Evolutionary conservation across 2,329 filamentous ascomycete genomes (phyloP).

Genomic region (Aspergillus unguis): DNA sequence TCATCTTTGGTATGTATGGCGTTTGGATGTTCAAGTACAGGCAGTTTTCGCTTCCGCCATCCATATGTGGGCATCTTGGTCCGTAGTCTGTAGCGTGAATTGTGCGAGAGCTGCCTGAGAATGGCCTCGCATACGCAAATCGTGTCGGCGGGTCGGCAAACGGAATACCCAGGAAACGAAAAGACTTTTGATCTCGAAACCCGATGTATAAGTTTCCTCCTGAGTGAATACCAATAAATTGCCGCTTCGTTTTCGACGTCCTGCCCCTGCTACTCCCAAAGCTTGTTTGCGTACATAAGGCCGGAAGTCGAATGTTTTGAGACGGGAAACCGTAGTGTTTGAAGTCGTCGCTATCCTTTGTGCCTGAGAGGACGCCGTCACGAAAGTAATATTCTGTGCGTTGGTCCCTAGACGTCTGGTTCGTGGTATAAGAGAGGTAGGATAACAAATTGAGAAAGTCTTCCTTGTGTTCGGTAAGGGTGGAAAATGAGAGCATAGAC

Average conservation of each 20-base stretch:
- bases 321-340: slow-evolving; percentile 30
- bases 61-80: slow-evolving; percentile 43
- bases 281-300: slow-evolving; percentile 52
- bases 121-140: slow-evolving; percentile 47
- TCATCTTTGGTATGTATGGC: slow-evolving; percentile 42
- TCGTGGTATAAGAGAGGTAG: slow-evolving; percentile 43
- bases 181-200: slow-evolving; percentile 53
- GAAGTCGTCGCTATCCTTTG: slow-evolving; percentile 27
- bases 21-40: slow-evolving; percentile 51
- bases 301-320: slow-evolving; percentile 38
- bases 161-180: slow-evolving; percentile 47
- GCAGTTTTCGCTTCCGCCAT: slow-evolving; percentile 46
- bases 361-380: slow-evolving; percentile 39
- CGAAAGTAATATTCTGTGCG: slow-evolving; percentile 44
- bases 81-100: slow-evolving; percentile 51
- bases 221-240: slow-evolving; percentile 6
- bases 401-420: slow-evolving; percentile 28
- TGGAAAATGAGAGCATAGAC: slow-evolving; percentile 42
- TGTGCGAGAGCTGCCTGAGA: slow-evolving; percentile 44
- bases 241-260: background rate
- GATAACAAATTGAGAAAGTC: slow-evolving; percentile 48
- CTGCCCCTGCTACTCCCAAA: slow-evolving; percentile 4
- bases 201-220: slow-evolving; percentile 28
- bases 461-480: slow-evolving; percentile 41
- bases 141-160: slow-evolving; percentile 42